Percentiles rank a stretch among this genome's conserved stretches.
These are phyloP conservation scores for Syncephalastrum contaminatum DNA, from an alignment of 371 early-diverging fungal genomes.

Conservation along the genomic window DNA sequence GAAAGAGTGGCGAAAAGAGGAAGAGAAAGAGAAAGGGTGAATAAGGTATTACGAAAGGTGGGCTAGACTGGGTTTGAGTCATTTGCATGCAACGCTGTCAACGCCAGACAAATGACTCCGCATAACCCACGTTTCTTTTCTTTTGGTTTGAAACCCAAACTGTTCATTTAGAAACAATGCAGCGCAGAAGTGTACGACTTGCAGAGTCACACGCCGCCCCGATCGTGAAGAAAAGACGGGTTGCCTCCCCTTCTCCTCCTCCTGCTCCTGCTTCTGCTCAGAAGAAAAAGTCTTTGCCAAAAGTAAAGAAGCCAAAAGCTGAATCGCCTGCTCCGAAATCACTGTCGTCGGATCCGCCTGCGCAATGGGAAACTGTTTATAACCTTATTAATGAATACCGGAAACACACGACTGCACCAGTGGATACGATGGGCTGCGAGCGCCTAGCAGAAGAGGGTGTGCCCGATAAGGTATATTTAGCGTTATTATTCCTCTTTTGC, in stretches of 20 bases:
- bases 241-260: too few relatives aligned
- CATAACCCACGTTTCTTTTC: too few relatives aligned
- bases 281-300: too few relatives aligned
- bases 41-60: too few relatives aligned
- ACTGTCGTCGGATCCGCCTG: constrained; percentile 22
- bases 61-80: too few relatives aligned
- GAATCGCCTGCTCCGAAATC: too few relatives aligned
- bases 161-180: constrained; percentile 51
- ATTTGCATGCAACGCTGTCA: too few relatives aligned
- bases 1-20: neutral
- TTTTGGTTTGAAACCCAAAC: neutral
- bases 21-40: neutral
- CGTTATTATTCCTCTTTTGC: neutral
- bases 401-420: constrained; percentile 74
- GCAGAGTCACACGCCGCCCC: too few relatives aligned
- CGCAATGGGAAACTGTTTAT: constrained; percentile 71
- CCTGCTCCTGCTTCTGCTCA: too few relatives aligned
- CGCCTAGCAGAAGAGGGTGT: constrained; percentile 59
- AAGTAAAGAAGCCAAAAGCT: too few relatives aligned
- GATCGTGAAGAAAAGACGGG: too few relatives aligned
- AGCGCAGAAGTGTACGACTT: constrained; percentile 47
- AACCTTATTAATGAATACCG: constrained; percentile 65
- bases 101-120: too few relatives aligned
- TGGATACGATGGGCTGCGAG: constrained; percentile 96
- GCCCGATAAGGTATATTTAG: constrained; percentile 16